Conservation (phyloP, 371 early-diverging fungal species). For the Mortierella sp. region DNA sequence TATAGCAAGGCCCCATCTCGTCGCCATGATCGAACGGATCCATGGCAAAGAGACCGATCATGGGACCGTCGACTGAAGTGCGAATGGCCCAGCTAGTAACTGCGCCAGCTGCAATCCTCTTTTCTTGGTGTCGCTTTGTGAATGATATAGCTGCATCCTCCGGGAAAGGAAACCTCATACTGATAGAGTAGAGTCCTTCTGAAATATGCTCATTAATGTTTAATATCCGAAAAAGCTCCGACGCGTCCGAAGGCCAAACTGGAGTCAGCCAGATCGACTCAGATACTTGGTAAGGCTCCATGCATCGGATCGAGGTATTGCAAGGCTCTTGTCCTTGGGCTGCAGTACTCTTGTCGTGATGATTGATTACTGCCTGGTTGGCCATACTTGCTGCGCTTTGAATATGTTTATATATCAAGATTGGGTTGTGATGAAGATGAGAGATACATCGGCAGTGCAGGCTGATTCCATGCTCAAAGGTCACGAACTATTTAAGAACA, state of each 20-base stretch:
- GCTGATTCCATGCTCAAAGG: too few relatives aligned
- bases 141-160: conserved; percentile 14
- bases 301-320: conserved; percentile 9
- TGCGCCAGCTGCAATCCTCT: neutral
- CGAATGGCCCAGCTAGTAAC: conserved; percentile 32
- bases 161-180: conserved; percentile 24
- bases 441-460: too few relatives aligned
- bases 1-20: conserved; percentile 11
- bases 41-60: conserved; percentile 33
- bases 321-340: neutral
- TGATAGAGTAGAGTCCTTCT: conserved; percentile 25
- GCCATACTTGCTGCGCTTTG: too few relatives aligned
- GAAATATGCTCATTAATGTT: conserved; percentile 22
- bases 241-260: conserved; percentile 17
- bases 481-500: too few relatives aligned
- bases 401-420: too few relatives aligned
- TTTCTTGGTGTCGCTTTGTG: conserved; percentile 7
- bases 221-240: conserved; percentile 27
- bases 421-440: neutral
- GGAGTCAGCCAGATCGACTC: conserved; percentile 21
- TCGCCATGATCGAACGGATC: conserved; percentile 31
- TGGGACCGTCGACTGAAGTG: conserved; percentile 11
- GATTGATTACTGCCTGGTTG: neutral
- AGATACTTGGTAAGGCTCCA: conserved; percentile 22
- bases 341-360: neutral